Conservation (phyloP, 169 alveolate species). For the Amoebophrya sp. region DNA sequence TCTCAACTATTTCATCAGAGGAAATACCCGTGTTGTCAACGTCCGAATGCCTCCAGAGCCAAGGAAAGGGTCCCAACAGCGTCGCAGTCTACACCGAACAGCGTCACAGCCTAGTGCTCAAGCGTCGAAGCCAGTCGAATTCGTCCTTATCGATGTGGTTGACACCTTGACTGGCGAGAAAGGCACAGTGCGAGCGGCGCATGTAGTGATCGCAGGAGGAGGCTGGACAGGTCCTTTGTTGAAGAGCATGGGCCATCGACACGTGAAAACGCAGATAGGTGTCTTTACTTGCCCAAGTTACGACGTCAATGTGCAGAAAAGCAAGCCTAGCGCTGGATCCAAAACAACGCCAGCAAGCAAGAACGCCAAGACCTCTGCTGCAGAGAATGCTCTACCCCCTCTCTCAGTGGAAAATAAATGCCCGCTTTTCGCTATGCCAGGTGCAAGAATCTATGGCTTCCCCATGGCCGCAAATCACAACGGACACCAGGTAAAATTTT, state of each 20-base stretch:
- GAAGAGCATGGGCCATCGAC: not conserved
- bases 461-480: not conserved
- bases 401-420: not conserved
- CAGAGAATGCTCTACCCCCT: too few relatives aligned
- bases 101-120: too few relatives aligned
- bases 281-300: not conserved
- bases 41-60: too few relatives aligned
- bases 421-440: not conserved
- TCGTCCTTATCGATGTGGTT: too few relatives aligned
- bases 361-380: too few relatives aligned
- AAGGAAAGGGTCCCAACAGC: too few relatives aligned
- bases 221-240: not conserved
- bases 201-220: not conserved
- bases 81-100: too few relatives aligned
- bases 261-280: not conserved
- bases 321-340: not conserved
- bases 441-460: constrained; percentile 1
- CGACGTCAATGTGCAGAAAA: not conserved
- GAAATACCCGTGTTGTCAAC: too few relatives aligned
- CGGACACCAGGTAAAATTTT: not conserved
- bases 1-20: too few relatives aligned
- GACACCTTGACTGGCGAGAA: too few relatives aligned
- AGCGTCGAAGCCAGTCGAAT: too few relatives aligned
- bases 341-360: too few relatives aligned
- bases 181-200: constrained; percentile 2